phyloP scores from a whole-genome alignment of 495 filamentous ascomycete genomes.

The Hypoxylon fragiforme region DNA sequence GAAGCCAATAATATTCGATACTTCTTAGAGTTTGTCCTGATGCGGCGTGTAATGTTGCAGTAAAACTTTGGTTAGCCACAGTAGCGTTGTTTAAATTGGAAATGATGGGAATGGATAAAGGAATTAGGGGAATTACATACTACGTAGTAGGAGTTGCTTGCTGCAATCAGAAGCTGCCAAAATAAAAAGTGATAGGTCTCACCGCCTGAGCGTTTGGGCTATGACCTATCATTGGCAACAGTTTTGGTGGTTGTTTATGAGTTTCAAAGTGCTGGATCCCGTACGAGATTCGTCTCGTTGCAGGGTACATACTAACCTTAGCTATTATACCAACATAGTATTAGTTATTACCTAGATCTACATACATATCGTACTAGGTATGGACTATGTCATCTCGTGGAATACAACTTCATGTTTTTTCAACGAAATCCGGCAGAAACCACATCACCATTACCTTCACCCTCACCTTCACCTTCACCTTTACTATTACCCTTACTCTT shows the following conservation, averaged over 20 bases:
- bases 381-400: too few relatives aligned
- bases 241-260: constrained; percentile 18
- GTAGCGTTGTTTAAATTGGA: constrained; percentile 26
- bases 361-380: too few relatives aligned
- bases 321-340: too few relatives aligned
- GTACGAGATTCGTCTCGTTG: too few relatives aligned
- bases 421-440: too few relatives aligned
- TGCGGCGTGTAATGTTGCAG: constrained; percentile 31
- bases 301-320: too few relatives aligned
- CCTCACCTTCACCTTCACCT: too few relatives aligned
- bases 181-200: constrained; percentile 25
- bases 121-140: neutral
- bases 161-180: constrained; percentile 13
- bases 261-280: constrained; percentile 18
- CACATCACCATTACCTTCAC: too few relatives aligned
- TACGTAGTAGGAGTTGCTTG: constrained; percentile 3
- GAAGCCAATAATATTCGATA: constrained; percentile 15
- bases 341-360: too few relatives aligned
- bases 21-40: constrained; percentile 10
- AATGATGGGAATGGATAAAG: constrained; percentile 17
- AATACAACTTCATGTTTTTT: too few relatives aligned
- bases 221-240: constrained; percentile 25
- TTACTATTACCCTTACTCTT: too few relatives aligned
- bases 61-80: constrained; percentile 19
- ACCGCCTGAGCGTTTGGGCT: constrained; percentile 17